A percentile compares a stretch with the other conserved stretches of the same genome.
Evolutionary conservation across 495 filamentous ascomycete species (phyloP).

Genomic region (Glutinoglossum americanum): DNA sequence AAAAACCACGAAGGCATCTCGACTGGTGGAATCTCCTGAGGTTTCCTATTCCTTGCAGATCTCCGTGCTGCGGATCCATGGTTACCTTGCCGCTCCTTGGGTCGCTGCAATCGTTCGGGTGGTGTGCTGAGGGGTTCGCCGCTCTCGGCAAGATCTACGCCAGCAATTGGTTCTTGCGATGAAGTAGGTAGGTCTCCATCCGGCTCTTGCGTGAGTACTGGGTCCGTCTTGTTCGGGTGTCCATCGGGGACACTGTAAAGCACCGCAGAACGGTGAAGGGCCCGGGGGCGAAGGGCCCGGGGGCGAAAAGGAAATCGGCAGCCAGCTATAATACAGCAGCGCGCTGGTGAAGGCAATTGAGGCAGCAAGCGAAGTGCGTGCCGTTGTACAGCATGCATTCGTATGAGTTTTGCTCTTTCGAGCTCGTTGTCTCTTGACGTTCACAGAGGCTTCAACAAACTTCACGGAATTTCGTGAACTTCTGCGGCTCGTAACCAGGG

Average conservation of each 20-base stretch:
- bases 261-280: slow-evolving; percentile 17
- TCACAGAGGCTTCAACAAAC: neutral
- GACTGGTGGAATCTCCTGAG: slow-evolving; percentile 22
- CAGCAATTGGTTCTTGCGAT: neutral
- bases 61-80: slow-evolving; percentile 21
- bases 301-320: slow-evolving; percentile 12
- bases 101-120: neutral
- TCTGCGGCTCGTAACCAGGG: neutral
- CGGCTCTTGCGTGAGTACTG: neutral
- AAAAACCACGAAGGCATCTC: slow-evolving; percentile 24
- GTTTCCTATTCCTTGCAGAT: slow-evolving; percentile 17
- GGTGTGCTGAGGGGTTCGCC: neutral
- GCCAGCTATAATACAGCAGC: slow-evolving; percentile 14
- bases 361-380: slow-evolving; percentile 17
- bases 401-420: slow-evolving; percentile 1
- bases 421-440: neutral
- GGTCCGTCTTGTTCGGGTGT: slow-evolving; percentile 1
- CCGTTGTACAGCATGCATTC: slow-evolving; percentile 21
- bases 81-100: slow-evolving; percentile 7
- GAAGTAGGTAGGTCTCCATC: neutral
- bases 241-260: slow-evolving; percentile 13
- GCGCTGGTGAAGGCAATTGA: slow-evolving; percentile 4
- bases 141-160: neutral
- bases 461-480: neutral
- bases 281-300: slow-evolving; percentile 12